These are phyloP conservation scores for Isatis tinctoria DNA, from an alignment of 345 rosid genomes.

Conservation along the genomic window DNA sequence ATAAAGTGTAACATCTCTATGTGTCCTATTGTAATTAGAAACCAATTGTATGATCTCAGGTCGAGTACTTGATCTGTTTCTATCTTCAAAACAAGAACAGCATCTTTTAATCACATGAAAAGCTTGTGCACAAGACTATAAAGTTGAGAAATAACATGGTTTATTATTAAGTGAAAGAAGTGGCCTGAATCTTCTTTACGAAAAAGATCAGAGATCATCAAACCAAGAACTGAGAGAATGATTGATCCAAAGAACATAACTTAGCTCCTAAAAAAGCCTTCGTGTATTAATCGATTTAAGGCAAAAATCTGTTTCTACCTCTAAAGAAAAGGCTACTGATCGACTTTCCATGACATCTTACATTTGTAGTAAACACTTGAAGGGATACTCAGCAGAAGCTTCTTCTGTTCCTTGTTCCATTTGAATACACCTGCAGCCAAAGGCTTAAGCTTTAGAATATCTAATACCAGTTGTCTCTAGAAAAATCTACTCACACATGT, in stretches of 20 bases:
- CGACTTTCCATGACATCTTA: not conserved
- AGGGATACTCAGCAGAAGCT: constrained; percentile 10
- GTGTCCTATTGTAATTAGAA: constrained; percentile 1
- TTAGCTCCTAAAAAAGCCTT: constrained; percentile 15
- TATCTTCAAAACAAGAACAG: constrained; percentile 20
- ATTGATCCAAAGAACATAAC: constrained; percentile 5
- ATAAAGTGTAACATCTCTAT: constrained; percentile 55
- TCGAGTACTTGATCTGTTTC: constrained; percentile 13
- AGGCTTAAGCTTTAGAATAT: not conserved
- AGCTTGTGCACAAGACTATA: constrained; percentile 1
- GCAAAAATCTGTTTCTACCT: constrained; percentile 16
- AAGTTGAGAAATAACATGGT: not conserved
- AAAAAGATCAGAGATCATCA: not conserved
- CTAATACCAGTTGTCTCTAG: not conserved
- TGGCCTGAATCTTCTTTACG: not conserved
- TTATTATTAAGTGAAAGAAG: not conserved
- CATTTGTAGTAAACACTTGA: constrained; percentile 12
- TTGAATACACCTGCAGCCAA: constrained; percentile 7
- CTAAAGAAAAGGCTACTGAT: not conserved
- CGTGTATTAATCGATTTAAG: not conserved
- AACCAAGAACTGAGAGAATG: constrained; percentile 12
- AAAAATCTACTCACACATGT: not conserved
- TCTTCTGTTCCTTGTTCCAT: constrained; percentile 2
- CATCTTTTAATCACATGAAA: not conserved
- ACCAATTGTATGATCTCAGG: constrained; percentile 14